These are phyloP conservation scores for Neoboletus magnificus DNA, from an alignment of 768 basidiomycete species.

Conservation along the genomic window DNA sequence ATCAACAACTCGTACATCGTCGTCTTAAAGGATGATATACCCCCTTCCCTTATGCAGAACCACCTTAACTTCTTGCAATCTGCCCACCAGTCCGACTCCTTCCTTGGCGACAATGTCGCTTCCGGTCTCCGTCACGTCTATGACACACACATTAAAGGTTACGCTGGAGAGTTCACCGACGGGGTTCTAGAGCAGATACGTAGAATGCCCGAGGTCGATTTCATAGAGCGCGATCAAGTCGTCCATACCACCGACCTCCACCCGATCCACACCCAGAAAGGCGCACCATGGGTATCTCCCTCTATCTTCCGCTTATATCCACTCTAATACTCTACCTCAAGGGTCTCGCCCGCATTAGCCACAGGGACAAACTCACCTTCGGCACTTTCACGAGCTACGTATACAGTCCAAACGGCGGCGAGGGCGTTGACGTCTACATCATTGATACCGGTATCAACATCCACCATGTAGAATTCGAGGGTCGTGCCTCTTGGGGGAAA, in stretches of 20 bases:
- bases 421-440: slow-evolving; percentile 91
- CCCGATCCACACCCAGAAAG: slow-evolving; percentile 43
- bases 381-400: slow-evolving; percentile 82
- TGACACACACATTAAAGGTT: slow-evolving; percentile 68
- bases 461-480: slow-evolving; percentile 81
- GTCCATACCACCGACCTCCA: slow-evolving; percentile 56
- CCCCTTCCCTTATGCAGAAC: slow-evolving; percentile 56
- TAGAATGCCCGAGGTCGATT: slow-evolving; percentile 83
- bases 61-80: slow-evolving; percentile 76
- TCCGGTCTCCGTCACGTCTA: slow-evolving; percentile 75
- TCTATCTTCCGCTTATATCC: background rate
- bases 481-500: slow-evolving; percentile 89
- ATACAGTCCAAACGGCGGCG: slow-evolving; percentile 69
- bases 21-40: slow-evolving; percentile 72
- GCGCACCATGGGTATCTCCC: slow-evolving; percentile 79
- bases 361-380: slow-evolving; percentile 71
- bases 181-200: slow-evolving; percentile 73
- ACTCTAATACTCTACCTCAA: slow-evolving; percentile 40
- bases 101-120: slow-evolving; percentile 42
- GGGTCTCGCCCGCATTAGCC: slow-evolving; percentile 96
- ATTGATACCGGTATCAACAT: slow-evolving; percentile 90
- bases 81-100: slow-evolving; percentile 53
- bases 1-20: slow-evolving; percentile 95
- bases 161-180: slow-evolving; percentile 75
- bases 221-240: slow-evolving; percentile 90